Evolutionary conservation across 2,329 filamentous ascomycete species (phyloP), one percentile per base, ranked within the genome.

Genomic region (Aspergillus oerlinghausenensis): DNA sequence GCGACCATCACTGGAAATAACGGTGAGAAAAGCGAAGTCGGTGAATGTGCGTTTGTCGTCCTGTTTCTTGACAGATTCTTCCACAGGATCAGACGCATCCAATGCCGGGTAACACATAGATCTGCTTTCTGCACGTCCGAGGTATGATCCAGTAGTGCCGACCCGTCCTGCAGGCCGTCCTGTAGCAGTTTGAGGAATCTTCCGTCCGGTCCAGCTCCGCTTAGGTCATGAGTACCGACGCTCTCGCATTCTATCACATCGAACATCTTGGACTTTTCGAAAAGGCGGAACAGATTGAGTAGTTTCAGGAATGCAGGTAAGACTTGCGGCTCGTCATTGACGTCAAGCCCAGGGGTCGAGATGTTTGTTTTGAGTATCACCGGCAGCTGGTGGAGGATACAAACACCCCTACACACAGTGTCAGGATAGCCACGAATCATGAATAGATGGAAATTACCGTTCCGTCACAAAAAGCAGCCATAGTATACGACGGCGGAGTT

Each of bases 41-140:
- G 40, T 3, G 58, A 71, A 60, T 1, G 63, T 56, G 29, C 65
- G 56, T 43, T 70, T 58, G n/a, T 64, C 3, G 53, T 55, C 49
- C 64, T 61, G 23, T 60, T 59, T 32, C 66, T 71, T 28, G 74
- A 65, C 0, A 75, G 72, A 1, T 76, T 70, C 17, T 77, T 72
- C 79, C 78, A 81, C 14, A 80, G 59, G 2, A 81, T 72, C 45
- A 79, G 75, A 7, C 77, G 74, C 79, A 81, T 81, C 79, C 79
- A 81, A 49, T 80, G 78, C 1, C 77, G 68, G 0, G 79, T 81
- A 3, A 80, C 78, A 55, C 73, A 76, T n/a, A 81, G 72, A 50
- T 81, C 79, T 3, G 78, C 79, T 7, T 74, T 74, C 55, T 81
- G 79, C 0, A 81, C 74, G 26, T 80, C 77, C n/a, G 76, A 80